Evolutionary conservation across 192 early-diverging fungal genomes (phyloP).

Genomic region (Backusella tuberculispora): DNA sequence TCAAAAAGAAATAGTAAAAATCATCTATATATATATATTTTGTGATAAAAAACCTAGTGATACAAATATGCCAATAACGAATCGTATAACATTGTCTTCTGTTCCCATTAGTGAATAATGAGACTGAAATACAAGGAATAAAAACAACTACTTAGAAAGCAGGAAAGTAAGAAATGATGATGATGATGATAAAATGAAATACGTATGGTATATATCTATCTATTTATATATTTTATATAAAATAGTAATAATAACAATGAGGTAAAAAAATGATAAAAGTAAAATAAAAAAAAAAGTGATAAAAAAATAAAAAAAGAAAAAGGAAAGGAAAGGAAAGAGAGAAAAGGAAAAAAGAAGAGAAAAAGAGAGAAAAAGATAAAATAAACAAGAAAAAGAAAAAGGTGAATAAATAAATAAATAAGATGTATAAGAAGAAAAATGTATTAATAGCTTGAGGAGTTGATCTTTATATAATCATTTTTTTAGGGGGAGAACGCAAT

Average conservation of each 20-base stretch:
- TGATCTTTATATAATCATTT: background rate
- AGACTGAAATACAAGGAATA: conserved; percentile 2
- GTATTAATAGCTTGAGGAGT: conserved; percentile 10
- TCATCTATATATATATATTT: background rate
- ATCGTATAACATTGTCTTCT: conserved; percentile 34
- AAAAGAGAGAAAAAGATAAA: background rate
- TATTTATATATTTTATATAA: no score
- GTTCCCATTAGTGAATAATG: conserved; percentile 26
- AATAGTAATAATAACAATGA: background rate
- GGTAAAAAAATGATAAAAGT: conserved; percentile 2
- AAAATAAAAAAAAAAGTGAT: background rate
- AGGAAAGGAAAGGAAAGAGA: background rate
- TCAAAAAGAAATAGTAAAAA: no score
- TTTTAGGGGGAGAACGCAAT: conserved; percentile 13
- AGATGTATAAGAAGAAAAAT: background rate
- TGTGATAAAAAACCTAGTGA: conserved; percentile 28
- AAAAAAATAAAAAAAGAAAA: background rate
- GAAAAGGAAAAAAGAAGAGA: background rate
- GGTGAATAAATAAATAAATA: conserved; percentile 2
- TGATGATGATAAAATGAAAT: background rate
- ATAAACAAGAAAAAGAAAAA: background rate
- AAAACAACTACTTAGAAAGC: background rate
- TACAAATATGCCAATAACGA: conserved; percentile 42
- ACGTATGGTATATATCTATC: no score
- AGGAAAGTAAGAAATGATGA: background rate